Base-by-base conservation (phyloP, 805 yeast genomes). In the Starmerella tilneyi region DNA sequence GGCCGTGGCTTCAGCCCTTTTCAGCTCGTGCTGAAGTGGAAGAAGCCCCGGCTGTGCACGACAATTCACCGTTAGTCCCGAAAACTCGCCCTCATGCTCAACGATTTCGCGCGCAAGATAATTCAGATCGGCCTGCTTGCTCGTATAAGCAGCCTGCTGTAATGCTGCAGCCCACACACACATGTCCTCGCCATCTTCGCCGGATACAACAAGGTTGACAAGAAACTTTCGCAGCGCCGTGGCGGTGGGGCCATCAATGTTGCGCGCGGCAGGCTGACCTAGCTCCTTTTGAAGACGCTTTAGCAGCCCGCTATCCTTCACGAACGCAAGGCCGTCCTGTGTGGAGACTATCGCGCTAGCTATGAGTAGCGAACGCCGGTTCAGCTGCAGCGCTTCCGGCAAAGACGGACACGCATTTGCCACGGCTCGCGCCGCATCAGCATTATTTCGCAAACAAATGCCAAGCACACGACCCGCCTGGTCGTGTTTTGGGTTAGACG, bases 381-480 rank as follows among this genome's bases (percentile, higher is more conserved):
- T 40, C 8, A 51, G 29, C 9, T 7, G 3, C 4, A 42, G 15
- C 9, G 9, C 15, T 5, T 20, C 33, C 12, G 46, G 31, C 11
- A 51, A 34, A 7, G 36, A 36, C 7, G 50, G 44, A 19, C 41
- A 30, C 20, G n/a, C 20, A 9, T 21, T 21, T 9, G 43, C 26
- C 3, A 46, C 5, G 13, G 27, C 16, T 3, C 37, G 28, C 5
- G 55, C 55, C 0, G 86, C 85, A 2, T 72, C 73, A 2, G 76
- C 77, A 58, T 86, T 86, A 59, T 85, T 85, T 55, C 95, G 70
- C 36, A 85, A 61, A 4, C 88, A 63, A 5, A 84, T 70, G 0
- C 82, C 79, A 47, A 86, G 65, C 23, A 81, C 67, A 49, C 85
- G 67, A 12, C 76, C 72, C 1, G 77, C 60, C 35, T 72, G 55